These are phyloP conservation scores for Xylariaceae sp. DNA, from an alignment of 2,329 filamentous ascomycete species.

Conservation along the genomic window DNA sequence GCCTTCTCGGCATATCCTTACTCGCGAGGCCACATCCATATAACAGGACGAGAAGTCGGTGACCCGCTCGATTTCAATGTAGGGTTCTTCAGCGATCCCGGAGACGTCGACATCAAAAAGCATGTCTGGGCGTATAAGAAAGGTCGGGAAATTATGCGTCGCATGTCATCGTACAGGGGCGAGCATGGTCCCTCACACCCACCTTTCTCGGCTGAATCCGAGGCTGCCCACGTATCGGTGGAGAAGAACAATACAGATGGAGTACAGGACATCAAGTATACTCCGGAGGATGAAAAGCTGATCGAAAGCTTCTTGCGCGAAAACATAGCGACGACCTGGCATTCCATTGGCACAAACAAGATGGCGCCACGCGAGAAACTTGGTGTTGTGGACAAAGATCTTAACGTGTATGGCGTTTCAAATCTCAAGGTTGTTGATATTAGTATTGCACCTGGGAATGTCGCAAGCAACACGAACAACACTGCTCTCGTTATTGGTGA, in stretches of 20 bases:
- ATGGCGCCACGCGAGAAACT: constrained; percentile 38
- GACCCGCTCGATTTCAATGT: constrained; percentile 52
- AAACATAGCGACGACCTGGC: constrained; percentile 38
- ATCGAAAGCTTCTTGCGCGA: constrained; percentile 41
- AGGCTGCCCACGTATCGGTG: constrained; percentile 26
- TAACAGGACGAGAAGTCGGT: constrained; percentile 39
- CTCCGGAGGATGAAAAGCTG: constrained; percentile 41
- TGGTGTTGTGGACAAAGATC: constrained; percentile 38
- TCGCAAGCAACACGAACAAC: constrained; percentile 44
- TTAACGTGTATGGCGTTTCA: constrained; percentile 39
- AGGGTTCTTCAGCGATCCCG: constrained; percentile 51
- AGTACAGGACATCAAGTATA: constrained; percentile 44
- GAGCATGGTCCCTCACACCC: constrained; percentile 42
- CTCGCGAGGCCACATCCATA: constrained; percentile 58
- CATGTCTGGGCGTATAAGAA: constrained; percentile 63
- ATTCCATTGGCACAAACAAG: constrained; percentile 38
- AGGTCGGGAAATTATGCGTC: constrained; percentile 56
- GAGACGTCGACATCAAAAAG: constrained; percentile 51
- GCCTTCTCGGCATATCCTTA: constrained; percentile 57
- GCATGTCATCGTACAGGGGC: constrained; percentile 49
- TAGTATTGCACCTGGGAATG: constrained; percentile 33
- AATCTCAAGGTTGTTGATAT: constrained; percentile 38
- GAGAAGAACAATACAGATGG: constrained; percentile 1
- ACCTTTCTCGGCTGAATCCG: constrained; percentile 38
- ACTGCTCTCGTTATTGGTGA: constrained; percentile 48